Conservation (phyloP, 2,329 filamentous ascomycete genomes). For the Hypoxylon sp. region DNA sequence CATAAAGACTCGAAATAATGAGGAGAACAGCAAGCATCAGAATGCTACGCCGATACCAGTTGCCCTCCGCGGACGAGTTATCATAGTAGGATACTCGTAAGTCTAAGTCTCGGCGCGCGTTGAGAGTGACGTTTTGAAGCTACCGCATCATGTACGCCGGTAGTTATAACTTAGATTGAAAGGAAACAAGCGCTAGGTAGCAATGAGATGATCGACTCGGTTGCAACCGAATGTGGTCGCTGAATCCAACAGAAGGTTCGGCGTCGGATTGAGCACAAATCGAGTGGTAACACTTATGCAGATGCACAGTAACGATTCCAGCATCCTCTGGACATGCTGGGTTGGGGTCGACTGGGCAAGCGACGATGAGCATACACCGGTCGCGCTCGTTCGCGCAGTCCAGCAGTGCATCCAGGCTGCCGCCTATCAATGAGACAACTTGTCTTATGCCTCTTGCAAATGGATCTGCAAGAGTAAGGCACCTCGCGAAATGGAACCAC, state of each 20-base stretch:
- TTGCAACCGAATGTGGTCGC: slow-evolving; percentile 43
- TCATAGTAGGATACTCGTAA: slow-evolving; percentile 29
- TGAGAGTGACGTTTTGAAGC: slow-evolving; percentile 37
- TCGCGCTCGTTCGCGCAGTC: slow-evolving; percentile 28
- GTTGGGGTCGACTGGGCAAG: slow-evolving; percentile 37
- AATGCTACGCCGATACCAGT: slow-evolving; percentile 36
- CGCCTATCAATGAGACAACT: slow-evolving; percentile 31
- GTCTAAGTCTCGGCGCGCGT: slow-evolving; percentile 33
- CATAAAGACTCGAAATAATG: slow-evolving; percentile 26
- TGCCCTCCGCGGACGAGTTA: slow-evolving; percentile 29
- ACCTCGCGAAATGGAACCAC: slow-evolving; percentile 21
- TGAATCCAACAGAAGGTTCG: slow-evolving; percentile 39
- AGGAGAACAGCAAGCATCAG: slow-evolving; percentile 21
- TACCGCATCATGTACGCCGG: slow-evolving; percentile 35
- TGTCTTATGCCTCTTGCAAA: slow-evolving; percentile 32
- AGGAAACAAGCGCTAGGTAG: slow-evolving; percentile 30
- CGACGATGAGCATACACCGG: slow-evolving; percentile 29
- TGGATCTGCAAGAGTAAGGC: slow-evolving; percentile 42
- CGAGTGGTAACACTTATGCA: slow-evolving; percentile 34
- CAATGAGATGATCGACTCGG: slow-evolving; percentile 44
- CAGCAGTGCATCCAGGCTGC: slow-evolving; percentile 33
- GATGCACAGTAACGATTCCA: slow-evolving; percentile 26
- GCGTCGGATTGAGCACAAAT: slow-evolving; percentile 38
- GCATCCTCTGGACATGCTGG: slow-evolving; percentile 28
- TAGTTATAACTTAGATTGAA: slow-evolving; percentile 39